These are phyloP conservation scores for Capsicum chinense DNA, from an alignment of 257 asterid genomes.

Conservation along the genomic window DNA sequence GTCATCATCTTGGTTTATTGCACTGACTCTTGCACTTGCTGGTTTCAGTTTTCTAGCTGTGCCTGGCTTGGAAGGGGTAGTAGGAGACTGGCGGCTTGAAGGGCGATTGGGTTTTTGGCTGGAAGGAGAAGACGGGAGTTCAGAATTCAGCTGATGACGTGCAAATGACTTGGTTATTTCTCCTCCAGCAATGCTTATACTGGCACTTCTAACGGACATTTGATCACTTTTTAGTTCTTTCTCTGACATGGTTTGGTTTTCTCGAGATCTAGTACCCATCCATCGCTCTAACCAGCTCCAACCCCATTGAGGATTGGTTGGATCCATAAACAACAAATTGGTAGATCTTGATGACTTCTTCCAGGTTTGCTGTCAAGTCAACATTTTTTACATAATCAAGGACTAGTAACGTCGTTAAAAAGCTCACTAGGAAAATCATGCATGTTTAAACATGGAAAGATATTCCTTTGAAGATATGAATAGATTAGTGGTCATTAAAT, in stretches of 20 bases:
- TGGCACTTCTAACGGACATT: slow-evolving; percentile 47
- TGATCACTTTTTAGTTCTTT: slow-evolving; percentile 32
- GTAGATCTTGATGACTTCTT: slow-evolving; percentile 73
- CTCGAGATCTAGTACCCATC: slow-evolving; percentile 85
- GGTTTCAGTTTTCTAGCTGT: slow-evolving; percentile 57
- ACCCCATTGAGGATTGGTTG: slow-evolving; percentile 97
- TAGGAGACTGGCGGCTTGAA: slow-evolving; percentile 46
- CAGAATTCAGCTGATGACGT: slow-evolving; percentile 78
- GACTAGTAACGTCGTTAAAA: not conserved
- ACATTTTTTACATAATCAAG: not conserved
- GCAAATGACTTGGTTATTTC: slow-evolving; percentile 87
- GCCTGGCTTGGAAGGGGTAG: slow-evolving; percentile 46
- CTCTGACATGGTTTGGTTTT: slow-evolving; percentile 39
- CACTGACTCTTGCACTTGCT: slow-evolving; percentile 62
- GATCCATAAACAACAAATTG: slow-evolving; percentile 88
- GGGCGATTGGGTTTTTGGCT: slow-evolving; percentile 49
- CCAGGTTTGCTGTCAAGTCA: slow-evolving; percentile 76
- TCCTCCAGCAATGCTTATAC: slow-evolving; percentile 42
- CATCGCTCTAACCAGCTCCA: slow-evolving; percentile 99
- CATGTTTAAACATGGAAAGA: not conserved
- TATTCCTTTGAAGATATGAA: not conserved
- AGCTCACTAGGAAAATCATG: not conserved
- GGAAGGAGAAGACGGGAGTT: slow-evolving; percentile 61
- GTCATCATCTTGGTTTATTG: slow-evolving; percentile 75
- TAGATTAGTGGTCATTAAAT: not conserved